Evolutionary conservation across 2,329 filamentous ascomycete genomes (phyloP).

Genomic region (Fusarium continuum): DNA sequence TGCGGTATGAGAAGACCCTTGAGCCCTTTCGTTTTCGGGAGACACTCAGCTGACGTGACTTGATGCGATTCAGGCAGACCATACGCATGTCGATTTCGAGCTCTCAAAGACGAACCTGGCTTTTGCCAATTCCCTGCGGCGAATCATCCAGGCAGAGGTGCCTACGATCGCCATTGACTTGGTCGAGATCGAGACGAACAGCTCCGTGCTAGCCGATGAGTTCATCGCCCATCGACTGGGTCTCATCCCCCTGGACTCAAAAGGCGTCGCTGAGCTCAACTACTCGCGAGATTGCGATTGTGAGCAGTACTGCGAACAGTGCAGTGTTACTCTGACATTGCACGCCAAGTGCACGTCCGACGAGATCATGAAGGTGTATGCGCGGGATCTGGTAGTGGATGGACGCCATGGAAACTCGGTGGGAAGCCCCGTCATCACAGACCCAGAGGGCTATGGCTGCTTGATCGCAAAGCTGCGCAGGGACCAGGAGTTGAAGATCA

Average conservation of each 20-base stretch:
- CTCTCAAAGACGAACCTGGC: constrained; percentile 88
- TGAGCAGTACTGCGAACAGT: constrained; percentile 92
- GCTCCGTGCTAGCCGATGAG: constrained; percentile 94
- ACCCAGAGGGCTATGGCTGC: constrained; percentile 81
- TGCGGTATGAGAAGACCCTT: constrained; percentile 55
- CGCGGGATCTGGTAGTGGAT: constrained; percentile 82
- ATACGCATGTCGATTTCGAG: constrained; percentile 87
- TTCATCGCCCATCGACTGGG: constrained; percentile 94
- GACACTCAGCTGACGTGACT: constrained; percentile 34
- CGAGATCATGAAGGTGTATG: constrained; percentile 93
- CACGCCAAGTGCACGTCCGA: constrained; percentile 87
- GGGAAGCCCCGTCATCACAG: constrained; percentile 83
- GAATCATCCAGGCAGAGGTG: constrained; percentile 91
- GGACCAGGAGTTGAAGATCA: constrained; percentile 89
- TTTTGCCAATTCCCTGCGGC: constrained; percentile 91
- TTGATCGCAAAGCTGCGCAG: constrained; percentile 91
- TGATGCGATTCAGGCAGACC: constrained; percentile 70
- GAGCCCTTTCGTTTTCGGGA: constrained; percentile 2
- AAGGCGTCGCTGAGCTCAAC: constrained; percentile 81
- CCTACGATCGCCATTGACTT: constrained; percentile 95
- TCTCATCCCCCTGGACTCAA: constrained; percentile 85
- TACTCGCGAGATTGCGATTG: constrained; percentile 97
- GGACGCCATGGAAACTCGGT: constrained; percentile 77
- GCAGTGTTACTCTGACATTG: constrained; percentile 84
- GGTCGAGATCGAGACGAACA: constrained; percentile 92